These are phyloP conservation scores for Neurospora sp. DNA, from an alignment of 495 filamentous ascomycete species.

Conservation along the genomic window DNA sequence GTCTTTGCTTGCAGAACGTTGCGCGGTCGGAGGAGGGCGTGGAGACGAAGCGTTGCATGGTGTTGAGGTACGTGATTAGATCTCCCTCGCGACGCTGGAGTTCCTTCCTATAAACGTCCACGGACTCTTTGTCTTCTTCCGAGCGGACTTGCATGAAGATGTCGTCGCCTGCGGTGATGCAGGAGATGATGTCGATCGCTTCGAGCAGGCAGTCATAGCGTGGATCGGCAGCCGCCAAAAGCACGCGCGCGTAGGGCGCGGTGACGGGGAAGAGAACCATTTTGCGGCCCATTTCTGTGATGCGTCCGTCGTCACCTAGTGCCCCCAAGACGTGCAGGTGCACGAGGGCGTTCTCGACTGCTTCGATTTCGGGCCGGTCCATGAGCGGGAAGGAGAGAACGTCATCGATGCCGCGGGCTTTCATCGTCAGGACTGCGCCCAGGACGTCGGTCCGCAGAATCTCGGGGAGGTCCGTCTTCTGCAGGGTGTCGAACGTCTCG, in stretches of 20 bases:
- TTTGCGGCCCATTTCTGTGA: constrained; percentile 62
- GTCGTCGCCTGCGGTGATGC: constrained; percentile 73
- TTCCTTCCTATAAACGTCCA: constrained; percentile 60
- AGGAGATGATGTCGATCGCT: constrained; percentile 84
- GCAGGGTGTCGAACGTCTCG: constrained; percentile 56
- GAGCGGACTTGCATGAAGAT: constrained; percentile 72
- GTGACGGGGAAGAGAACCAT: constrained; percentile 78
- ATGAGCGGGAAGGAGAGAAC: constrained; percentile 78
- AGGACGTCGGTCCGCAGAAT: constrained; percentile 84
- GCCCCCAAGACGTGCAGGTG: constrained; percentile 72
- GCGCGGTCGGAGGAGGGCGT: constrained; percentile 63
- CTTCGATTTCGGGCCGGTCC: constrained; percentile 65
- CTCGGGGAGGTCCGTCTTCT: constrained; percentile 72
- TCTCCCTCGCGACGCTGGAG: constrained; percentile 79
- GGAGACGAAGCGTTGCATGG: constrained; percentile 65
- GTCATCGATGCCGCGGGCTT: constrained; percentile 78
- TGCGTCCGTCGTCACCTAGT: constrained; percentile 57
- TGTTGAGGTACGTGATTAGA: constrained; percentile 73
- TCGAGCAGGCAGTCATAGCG: constrained; percentile 64
- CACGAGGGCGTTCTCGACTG: constrained; percentile 73
- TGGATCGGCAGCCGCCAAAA: constrained; percentile 67
- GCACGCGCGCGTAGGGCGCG: constrained; percentile 68
- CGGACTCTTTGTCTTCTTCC: constrained; percentile 72
- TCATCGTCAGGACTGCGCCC: constrained; percentile 84
- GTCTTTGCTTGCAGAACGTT: constrained; percentile 66